Conservation (phyloP, 2,329 filamentous ascomycete species). For the Lasiodiplodia hormozganensis region DNA sequence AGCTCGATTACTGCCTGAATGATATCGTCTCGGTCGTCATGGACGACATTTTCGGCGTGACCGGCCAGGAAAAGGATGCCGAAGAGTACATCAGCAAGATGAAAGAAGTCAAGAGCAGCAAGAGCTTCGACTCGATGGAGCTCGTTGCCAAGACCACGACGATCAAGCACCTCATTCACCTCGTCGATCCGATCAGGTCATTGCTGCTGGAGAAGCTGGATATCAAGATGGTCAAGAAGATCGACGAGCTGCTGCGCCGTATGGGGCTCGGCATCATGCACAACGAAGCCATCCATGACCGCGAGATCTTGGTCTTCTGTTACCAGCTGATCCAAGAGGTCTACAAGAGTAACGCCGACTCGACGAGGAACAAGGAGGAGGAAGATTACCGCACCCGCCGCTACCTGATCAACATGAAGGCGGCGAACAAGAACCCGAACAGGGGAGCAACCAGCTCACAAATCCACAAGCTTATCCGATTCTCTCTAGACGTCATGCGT, state of each 20-base stretch:
- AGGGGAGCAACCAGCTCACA: conserved; percentile 78
- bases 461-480: conserved; percentile 85
- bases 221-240: conserved; percentile 82
- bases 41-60: conserved; percentile 95
- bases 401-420: conserved; percentile 80
- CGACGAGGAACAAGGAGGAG: conserved; percentile 32
- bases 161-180: conserved; percentile 72
- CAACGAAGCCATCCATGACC: conserved; percentile 78
- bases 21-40: conserved; percentile 85
- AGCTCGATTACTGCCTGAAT: conserved; percentile 85
- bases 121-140: conserved; percentile 98
- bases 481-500: conserved; percentile 85
- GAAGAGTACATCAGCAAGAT: conserved; percentile 94
- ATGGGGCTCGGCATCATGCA: conserved; percentile 83
- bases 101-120: conserved; percentile 98
- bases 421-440: conserved; percentile 75
- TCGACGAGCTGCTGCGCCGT: conserved; percentile 85
- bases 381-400: conserved; percentile 61
- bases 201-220: conserved; percentile 86
- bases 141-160: conserved; percentile 84
- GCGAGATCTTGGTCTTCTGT: conserved; percentile 89
- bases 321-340: conserved; percentile 92
- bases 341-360: conserved; percentile 67
- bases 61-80: conserved; percentile 95
- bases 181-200: conserved; percentile 79